Evolutionary conservation across 371 early-diverging fungal species (phyloP), one percentile per base, ranked within the genome.

Genomic region (Choanephora cucurbitarum): DNA sequence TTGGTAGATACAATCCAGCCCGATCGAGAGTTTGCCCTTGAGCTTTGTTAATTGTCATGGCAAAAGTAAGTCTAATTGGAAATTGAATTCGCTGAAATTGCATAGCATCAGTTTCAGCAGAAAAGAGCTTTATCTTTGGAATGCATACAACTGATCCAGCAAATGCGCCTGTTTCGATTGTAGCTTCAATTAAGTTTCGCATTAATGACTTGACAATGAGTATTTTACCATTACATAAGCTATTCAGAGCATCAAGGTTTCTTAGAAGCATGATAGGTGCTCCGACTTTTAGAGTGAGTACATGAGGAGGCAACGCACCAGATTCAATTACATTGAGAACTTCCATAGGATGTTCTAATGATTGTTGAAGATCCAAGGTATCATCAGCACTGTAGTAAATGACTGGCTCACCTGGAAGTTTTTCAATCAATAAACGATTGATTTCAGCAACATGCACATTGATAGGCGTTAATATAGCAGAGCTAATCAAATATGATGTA

Each of bases 11-110:
- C 3, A 73, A 14, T 13, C 67, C 69, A 8, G 62, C 58, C 1
- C 6, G 33, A 24, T 53, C 32, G 11, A 67, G 48, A 2, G 62
- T 64, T 43, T 73, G 65, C 1, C 69, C 69, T 62, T 69, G 73
- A 2, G 69, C 22, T 48, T 69, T 73, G 47, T 73, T 67, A 21
- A 73, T 62, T 5, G 61, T 66, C 63, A 73, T 61, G 0, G 55
- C 51, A 58, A 66, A 69, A 0, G 69, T 62, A 11, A 59, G 61
- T 31, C 52, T 37, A 19, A 73, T 24, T 0, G 62, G 66, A n/a
- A 72, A 72, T 44, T 57, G 57, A 21, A 3, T 1, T 0, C 43
- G n/a, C 5, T 22, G 8, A 17, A 57, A 57, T 1, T 42, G 28
- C 13, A 28, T 11, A 32, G 19, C 19, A 24, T 43, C 32, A 11